A percentile compares a stretch with the other conserved stretches of the same genome.
phyloP scores from a whole-genome alignment of 495 filamentous ascomycete genomes.

The Penicillium lagena region DNA sequence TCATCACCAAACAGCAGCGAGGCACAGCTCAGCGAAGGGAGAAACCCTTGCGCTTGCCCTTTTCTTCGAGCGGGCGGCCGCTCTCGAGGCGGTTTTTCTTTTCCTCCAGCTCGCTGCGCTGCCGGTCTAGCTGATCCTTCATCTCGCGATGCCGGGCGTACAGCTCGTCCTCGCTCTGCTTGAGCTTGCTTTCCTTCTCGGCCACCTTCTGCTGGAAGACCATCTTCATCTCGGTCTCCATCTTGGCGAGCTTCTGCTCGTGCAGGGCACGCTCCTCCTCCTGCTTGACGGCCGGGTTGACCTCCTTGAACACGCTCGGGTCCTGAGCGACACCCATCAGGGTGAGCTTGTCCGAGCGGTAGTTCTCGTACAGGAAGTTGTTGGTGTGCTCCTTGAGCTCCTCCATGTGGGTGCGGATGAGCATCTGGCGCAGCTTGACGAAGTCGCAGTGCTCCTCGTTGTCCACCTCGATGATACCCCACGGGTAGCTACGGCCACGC shows the following conservation, averaged over 20 bases:
- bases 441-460: conserved; percentile 99
- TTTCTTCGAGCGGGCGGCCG: conserved; percentile 91
- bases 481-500: conserved; percentile 93
- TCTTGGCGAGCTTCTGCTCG: conserved; percentile 99
- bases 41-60: conserved; percentile 92
- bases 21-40: conserved; percentile 70
- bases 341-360: conserved; percentile 97
- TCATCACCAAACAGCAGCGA: conserved; percentile 25
- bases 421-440: conserved; percentile 98
- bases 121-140: conserved; percentile 97
- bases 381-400: conserved; percentile 99
- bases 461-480: conserved; percentile 98
- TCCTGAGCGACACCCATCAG: conserved; percentile 98
- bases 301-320: conserved; percentile 99
- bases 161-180: conserved; percentile 97
- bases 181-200: conserved; percentile 99
- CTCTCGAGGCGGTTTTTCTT: conserved; percentile 93
- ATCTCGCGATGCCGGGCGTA: conserved; percentile 97
- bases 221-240: conserved; percentile 99
- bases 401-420: conserved; percentile 99
- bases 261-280: conserved; percentile 96
- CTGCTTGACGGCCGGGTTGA: conserved; percentile 99
- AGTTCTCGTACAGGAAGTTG: conserved; percentile 98
- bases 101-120: conserved; percentile 90
- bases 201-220: conserved; percentile 99